These are phyloP conservation scores for Aspergillus latus DNA, from an alignment of 2,329 filamentous ascomycete genomes.

Conservation along the genomic window DNA sequence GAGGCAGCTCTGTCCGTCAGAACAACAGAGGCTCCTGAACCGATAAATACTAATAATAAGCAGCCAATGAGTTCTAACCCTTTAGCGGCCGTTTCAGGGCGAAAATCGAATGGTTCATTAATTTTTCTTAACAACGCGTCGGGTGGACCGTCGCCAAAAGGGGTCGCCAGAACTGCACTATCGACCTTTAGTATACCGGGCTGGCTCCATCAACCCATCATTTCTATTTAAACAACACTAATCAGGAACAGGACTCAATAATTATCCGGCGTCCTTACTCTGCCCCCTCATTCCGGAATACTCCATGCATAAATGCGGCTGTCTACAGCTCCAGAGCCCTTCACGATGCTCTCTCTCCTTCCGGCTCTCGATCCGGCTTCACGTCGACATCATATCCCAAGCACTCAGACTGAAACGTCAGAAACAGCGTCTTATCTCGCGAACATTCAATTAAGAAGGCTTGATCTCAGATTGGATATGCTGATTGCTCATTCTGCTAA, in stretches of 20 bases:
- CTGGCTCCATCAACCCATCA: neutral
- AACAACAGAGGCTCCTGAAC: neutral
- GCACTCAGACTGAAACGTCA: too few species aligned
- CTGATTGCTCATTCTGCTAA: too few species aligned
- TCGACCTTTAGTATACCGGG: neutral
- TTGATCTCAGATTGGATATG: too few species aligned
- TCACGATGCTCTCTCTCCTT: neutral
- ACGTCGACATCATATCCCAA: neutral
- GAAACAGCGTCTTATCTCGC: neutral
- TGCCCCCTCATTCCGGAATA: neutral
- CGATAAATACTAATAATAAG: constrained; percentile 1
- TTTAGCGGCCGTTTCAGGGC: neutral
- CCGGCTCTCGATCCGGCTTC: neutral
- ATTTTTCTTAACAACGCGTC: constrained; percentile 11
- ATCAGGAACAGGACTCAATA: neutral
- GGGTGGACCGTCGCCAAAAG: constrained; percentile 5
- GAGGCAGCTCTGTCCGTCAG: neutral
- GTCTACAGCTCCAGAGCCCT: neutral
- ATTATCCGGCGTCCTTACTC: neutral
- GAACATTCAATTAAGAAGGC: too few species aligned
- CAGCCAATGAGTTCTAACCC: constrained; percentile 4
- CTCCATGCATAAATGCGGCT: neutral
- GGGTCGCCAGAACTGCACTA: constrained; percentile 7
- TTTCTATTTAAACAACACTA: neutral
- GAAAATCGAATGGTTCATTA: constrained; percentile 2